Percentiles rank a stretch among this genome's conserved stretches.
phyloP scores from a whole-genome alignment of 2,329 filamentous ascomycete species.

The Aspergillus fischeri region DNA sequence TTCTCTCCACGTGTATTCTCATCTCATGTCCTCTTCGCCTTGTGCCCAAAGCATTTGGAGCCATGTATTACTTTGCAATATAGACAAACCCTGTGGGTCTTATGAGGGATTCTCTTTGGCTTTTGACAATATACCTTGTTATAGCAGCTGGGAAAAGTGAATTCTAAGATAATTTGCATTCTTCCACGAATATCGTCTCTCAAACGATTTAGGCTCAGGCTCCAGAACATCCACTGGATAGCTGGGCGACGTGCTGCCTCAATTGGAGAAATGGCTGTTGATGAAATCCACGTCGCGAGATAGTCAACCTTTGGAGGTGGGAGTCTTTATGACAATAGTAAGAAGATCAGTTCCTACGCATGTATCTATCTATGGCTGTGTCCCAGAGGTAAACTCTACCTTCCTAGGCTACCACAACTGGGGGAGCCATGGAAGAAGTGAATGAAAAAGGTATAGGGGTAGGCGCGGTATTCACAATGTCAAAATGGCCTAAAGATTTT shows the following conservation, averaged over 20 bases:
- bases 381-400: too few relatives aligned
- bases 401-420: too few relatives aligned
- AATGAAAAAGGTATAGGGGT: too few relatives aligned
- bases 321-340: too few relatives aligned
- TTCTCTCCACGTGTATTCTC: conserved; percentile 6
- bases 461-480: too few relatives aligned
- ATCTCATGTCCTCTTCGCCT: conserved; percentile 7
- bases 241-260: background rate
- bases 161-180: background rate
- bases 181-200: background rate
- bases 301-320: background rate
- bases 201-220: background rate
- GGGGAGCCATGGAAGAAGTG: too few relatives aligned
- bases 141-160: background rate
- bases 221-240: background rate
- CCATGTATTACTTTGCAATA: conserved; percentile 18
- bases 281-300: background rate
- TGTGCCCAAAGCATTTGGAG: conserved; percentile 5
- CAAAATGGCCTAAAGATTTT: too few relatives aligned
- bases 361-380: too few relatives aligned
- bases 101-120: conserved; percentile 9
- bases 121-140: conserved; percentile 1
- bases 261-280: background rate
- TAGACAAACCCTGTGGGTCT: conserved; percentile 18
- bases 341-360: too few relatives aligned